These are phyloP conservation scores for Saccharomycopsis phalli DNA, from an alignment of 1,139 yeast species.

Conservation along the genomic window DNA sequence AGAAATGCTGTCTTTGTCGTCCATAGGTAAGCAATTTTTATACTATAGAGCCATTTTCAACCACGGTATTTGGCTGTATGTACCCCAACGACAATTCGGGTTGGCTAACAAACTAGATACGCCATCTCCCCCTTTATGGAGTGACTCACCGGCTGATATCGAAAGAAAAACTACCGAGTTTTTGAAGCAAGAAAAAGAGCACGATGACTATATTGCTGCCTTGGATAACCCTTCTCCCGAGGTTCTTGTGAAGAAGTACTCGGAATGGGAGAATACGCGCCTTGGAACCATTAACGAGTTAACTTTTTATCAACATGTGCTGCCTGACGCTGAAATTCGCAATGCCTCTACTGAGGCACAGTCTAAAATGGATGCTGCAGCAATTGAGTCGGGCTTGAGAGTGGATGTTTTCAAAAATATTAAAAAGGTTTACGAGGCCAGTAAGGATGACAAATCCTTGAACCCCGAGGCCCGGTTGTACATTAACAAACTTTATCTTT, in stretches of 20 bases:
- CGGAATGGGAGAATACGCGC: constrained; percentile 40
- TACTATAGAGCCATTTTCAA: constrained; percentile 2
- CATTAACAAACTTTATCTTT: constrained; percentile 46
- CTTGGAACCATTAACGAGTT: constrained; percentile 39
- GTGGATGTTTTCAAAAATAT: constrained; percentile 57
- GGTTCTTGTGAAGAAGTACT: constrained; percentile 43
- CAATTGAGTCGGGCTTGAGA: constrained; percentile 58
- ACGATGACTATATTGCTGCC: constrained; percentile 49
- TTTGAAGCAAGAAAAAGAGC: constrained; percentile 35
- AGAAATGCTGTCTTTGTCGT: not conserved
- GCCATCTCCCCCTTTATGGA: constrained; percentile 58
- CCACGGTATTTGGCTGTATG: not conserved
- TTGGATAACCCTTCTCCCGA: constrained; percentile 45
- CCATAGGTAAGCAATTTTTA: constrained; percentile 13
- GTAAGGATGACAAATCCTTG: constrained; percentile 28
- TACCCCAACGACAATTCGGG: too few relatives aligned
- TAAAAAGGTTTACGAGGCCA: constrained; percentile 38
- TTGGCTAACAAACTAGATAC: too few relatives aligned
- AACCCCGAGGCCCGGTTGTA: constrained; percentile 51
- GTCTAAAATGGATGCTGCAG: constrained; percentile 43
- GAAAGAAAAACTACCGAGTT: constrained; percentile 35
- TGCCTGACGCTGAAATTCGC: constrained; percentile 50
- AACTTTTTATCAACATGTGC: constrained; percentile 63
- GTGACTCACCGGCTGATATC: constrained; percentile 46
- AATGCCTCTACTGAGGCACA: constrained; percentile 64